Conservation (phyloP, 805 yeast species). For the Jamesozyma lodderae region DNA sequence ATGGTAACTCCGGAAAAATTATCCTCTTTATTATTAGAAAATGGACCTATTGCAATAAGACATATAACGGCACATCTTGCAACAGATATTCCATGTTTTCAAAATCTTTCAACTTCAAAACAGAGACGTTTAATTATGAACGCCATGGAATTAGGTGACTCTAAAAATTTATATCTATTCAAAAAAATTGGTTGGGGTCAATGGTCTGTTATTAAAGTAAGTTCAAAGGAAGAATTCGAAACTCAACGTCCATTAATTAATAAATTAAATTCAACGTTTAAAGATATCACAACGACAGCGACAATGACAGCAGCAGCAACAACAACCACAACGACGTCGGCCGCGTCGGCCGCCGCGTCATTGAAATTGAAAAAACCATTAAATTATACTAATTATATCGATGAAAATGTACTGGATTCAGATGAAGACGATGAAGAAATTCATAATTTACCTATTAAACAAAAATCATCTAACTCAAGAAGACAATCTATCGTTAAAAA, state of each 20-base stretch:
- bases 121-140: conserved; percentile 85
- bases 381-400: background rate
- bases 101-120: conserved; percentile 70
- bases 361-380: background rate
- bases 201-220: conserved; percentile 59
- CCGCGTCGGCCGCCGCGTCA: background rate
- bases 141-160: conserved; percentile 66
- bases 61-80: conserved; percentile 75
- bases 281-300: conserved; percentile 1
- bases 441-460: background rate
- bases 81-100: conserved; percentile 66
- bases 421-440: background rate
- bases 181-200: conserved; percentile 98
- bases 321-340: background rate
- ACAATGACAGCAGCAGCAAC: background rate
- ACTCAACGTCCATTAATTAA: conserved; percentile 35
- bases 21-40: conserved; percentile 54
- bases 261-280: conserved; percentile 27
- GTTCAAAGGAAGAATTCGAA: conserved; percentile 9
- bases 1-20: conserved; percentile 73
- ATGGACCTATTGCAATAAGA: conserved; percentile 87
- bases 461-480: background rate
- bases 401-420: conserved; percentile 3
- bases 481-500: background rate
- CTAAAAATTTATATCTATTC: conserved; percentile 49